These are phyloP conservation scores for Claviceps fusiformis DNA, from an alignment of 2,329 filamentous ascomycete species.

Conservation along the genomic window DNA sequence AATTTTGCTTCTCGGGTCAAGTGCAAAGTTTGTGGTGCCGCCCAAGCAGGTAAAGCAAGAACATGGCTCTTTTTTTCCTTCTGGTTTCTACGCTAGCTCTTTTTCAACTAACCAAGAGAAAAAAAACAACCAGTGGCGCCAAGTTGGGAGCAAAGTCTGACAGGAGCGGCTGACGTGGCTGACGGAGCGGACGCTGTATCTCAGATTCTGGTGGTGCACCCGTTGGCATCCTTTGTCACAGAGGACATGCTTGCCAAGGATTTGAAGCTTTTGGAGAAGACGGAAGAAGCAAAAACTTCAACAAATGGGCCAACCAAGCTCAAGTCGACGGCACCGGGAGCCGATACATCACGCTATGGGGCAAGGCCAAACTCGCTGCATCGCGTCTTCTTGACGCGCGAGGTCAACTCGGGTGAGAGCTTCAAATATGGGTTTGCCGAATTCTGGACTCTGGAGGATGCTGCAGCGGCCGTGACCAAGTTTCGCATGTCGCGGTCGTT, in stretches of 20 bases:
- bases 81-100: not conserved
- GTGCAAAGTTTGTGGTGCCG: slow-evolving; percentile 25
- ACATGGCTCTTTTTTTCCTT: not conserved
- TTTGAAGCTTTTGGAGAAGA: slow-evolving; percentile 59
- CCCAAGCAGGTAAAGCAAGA: slow-evolving; percentile 16
- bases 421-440: slow-evolving; percentile 78
- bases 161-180: slow-evolving; percentile 34
- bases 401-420: slow-evolving; percentile 55
- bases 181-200: slow-evolving; percentile 45
- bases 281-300: slow-evolving; percentile 29
- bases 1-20: slow-evolving; percentile 24
- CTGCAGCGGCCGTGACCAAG: slow-evolving; percentile 58
- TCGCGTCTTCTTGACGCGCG: slow-evolving; percentile 63
- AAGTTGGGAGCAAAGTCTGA: slow-evolving; percentile 25
- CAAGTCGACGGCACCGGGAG: slow-evolving; percentile 44
- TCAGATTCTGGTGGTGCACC: slow-evolving; percentile 64
- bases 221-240: slow-evolving; percentile 54
- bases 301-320: slow-evolving; percentile 37
- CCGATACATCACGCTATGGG: slow-evolving; percentile 47
- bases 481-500: slow-evolving; percentile 61
- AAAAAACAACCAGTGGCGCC: slow-evolving; percentile 6
- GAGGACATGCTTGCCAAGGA: slow-evolving; percentile 62
- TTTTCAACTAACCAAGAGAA: not conserved
- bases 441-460: slow-evolving; percentile 64
- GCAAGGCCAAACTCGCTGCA: slow-evolving; percentile 62